Evolutionary conservation across 2,329 filamentous ascomycete species (phyloP).

Genomic region (Exophiala aquamarina): DNA sequence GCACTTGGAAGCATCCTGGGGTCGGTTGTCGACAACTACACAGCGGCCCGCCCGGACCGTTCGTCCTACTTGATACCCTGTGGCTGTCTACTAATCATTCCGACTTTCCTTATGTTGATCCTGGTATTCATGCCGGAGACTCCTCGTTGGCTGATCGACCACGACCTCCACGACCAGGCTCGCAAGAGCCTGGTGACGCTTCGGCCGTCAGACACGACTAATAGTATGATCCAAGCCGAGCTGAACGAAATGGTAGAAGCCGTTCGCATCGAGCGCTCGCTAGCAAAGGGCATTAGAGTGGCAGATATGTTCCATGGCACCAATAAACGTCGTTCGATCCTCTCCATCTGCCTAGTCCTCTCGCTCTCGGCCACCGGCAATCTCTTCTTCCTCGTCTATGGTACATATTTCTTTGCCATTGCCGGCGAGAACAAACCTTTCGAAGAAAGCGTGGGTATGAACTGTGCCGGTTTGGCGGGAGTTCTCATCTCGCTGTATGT

Average conservation of each 20-base stretch:
- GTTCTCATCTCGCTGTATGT: conserved; percentile 50
- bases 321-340: conserved; percentile 51
- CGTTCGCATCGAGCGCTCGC: too few relatives aligned
- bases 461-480: conserved; percentile 49
- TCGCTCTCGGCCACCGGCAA: conserved; percentile 49
- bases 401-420: conserved; percentile 38
- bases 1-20: conserved; percentile 39
- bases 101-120: conserved; percentile 3
- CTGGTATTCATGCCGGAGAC: conserved; percentile 34
- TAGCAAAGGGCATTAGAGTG: conserved; percentile 2
- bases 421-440: conserved; percentile 48
- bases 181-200: conserved; percentile 41
- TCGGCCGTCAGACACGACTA: not conserved
- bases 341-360: too few relatives aligned
- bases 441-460: conserved; percentile 51
- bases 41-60: conserved; percentile 6
- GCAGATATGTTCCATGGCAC: conserved; percentile 52
- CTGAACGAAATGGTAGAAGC: too few relatives aligned
- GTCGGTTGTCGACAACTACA: too few relatives aligned
- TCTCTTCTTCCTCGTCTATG: conserved; percentile 34
- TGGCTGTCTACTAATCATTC: conserved; percentile 14
- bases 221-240: too few relatives aligned
- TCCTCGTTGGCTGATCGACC: conserved; percentile 57
- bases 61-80: conserved; percentile 17
- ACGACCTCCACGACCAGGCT: conserved; percentile 54